Percentiles rank a stretch among this genome's conserved stretches.
Evolutionary conservation across 169 alveolate species (phyloP).

Genomic region (Cryptosporidium muris): DNA sequence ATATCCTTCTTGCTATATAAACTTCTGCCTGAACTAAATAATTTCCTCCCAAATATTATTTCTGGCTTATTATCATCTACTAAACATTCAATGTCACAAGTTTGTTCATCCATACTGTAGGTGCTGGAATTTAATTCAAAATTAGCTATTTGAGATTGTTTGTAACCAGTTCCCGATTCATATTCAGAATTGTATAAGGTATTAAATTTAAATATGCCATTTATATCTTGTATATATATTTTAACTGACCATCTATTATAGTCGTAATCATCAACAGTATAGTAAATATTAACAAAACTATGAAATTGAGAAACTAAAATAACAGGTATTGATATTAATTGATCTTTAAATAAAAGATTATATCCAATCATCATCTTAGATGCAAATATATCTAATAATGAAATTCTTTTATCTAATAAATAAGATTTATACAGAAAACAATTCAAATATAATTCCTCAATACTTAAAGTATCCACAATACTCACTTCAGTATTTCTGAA

Average conservation of each 20-base stretch:
- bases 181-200: too few relatives aligned
- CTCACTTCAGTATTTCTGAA: not conserved
- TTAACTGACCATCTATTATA: conserved; percentile 14
- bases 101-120: too few relatives aligned
- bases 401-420: conserved; percentile 1
- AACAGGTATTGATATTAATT: conserved; percentile 1
- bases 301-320: conserved; percentile 19
- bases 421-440: not conserved
- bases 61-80: too few relatives aligned
- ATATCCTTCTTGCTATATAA: too few relatives aligned
- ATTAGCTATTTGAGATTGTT: too few relatives aligned
- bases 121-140: too few relatives aligned
- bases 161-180: too few relatives aligned
- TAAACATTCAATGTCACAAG: too few relatives aligned
- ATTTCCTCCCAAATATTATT: too few relatives aligned
- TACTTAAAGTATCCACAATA: not conserved
- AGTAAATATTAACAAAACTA: conserved; percentile 22
- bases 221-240: not conserved
- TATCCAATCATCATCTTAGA: conserved; percentile 20
- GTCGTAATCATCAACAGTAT: not conserved
- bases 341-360: conserved; percentile 3
- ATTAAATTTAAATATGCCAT: too few relatives aligned
- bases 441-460: too few relatives aligned
- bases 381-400: conserved; percentile 16
- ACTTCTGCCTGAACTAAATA: too few relatives aligned